Evolutionary conservation across 2,329 filamentous ascomycete genomes (phyloP), one percentile per base, ranked within the genome.

Genomic region (Botrytis porri): DNA sequence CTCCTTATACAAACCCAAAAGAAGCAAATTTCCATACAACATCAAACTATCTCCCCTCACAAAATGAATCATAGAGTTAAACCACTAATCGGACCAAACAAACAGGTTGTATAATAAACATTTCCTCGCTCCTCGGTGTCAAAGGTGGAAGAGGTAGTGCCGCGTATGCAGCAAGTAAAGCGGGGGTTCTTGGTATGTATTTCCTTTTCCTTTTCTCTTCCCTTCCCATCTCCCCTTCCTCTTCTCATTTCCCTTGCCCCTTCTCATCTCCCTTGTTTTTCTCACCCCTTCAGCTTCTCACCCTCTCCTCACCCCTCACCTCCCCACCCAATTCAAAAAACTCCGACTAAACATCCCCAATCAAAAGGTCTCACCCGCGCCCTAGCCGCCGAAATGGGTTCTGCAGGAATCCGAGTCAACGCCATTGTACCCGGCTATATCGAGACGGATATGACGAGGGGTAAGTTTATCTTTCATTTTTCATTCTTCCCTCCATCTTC

Each of bases 341-440:
- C 65, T 48, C 41, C n/a, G 14, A 35, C 62, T 48, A 37, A 48
- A 9, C 4, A 51, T 1, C 48, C 18, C n/a, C 29, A n/a, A 20
- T 4, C 41, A 65, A 69, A 73, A 92, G 91, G 88, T 74, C 87
- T 94, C 77, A 94, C 91, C 35, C 86, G 90, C 73, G 88, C 90
- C 72, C 83, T 93, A 4, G 89, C 89, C 60, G 85, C 83, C 67
- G 90, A 94, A 82, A 82, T 90, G 77, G 88, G 87, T 69, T 82
- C 84, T 74, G 84, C 85, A 65, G 87, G 87, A 66, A 87, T 97
- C 73, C 87, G 94, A 43, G 91, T 93, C 64, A 97, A 97, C 83
- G 91, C 91, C 41, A 88, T 97, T 76, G 84, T 95, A 60, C 94
- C 94, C 1, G 94, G 94, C 10, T 97, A 95, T 84, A 90, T 97